Base-by-base conservation (phyloP, 805 yeast genomes). In the Komagataella phaffii region DNA sequence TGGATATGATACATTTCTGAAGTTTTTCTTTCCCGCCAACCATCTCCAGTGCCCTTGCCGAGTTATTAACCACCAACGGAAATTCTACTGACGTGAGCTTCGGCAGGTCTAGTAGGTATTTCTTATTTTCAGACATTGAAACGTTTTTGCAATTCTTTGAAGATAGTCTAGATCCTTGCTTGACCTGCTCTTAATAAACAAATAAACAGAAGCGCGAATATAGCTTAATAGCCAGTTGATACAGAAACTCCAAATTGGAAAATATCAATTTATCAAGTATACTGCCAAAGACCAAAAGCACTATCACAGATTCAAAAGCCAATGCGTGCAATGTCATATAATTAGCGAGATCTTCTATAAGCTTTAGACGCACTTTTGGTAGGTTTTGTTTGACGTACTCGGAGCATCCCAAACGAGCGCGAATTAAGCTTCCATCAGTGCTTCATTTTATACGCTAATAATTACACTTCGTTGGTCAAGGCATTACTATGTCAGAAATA, bases 11-110 rank as follows among this genome's bases (percentile, higher is more conserved):
- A 8, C 73, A 75, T 50, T 64, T 60, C 7, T 69, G 56, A 17
- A 79, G 67, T 50, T 66, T 65, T 7, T 67, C 64, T 24, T 63
- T 64, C 0, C 91, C 93, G 6, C 93, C 93, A 51, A 85, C 76
- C 80, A 84, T 77, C 5, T 65, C 64, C 8, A 89, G 64, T 0
- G 96, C 96, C 49, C 72, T 74, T 17, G 73, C 75, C 0, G 77
- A 67, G 61, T 89, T 74, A 44, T 73, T 72, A 6, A 90, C 90
- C 17, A 74, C 72, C 30, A 88, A 66, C 0, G 97, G 97, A 53
- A 85, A 73, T 60, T 90, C 97, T 17, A 90, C 76, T 2, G 90
- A 77, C 3, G 85, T 73, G 21, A 80, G 80, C 57, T 81, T 80
- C 7, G 95, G 93, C 1, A 86, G 73, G 57, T 86, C 93, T 60